Conservation (phyloP, 768 basidiomycete species). For the Kwoniella dendrophila region DNA sequence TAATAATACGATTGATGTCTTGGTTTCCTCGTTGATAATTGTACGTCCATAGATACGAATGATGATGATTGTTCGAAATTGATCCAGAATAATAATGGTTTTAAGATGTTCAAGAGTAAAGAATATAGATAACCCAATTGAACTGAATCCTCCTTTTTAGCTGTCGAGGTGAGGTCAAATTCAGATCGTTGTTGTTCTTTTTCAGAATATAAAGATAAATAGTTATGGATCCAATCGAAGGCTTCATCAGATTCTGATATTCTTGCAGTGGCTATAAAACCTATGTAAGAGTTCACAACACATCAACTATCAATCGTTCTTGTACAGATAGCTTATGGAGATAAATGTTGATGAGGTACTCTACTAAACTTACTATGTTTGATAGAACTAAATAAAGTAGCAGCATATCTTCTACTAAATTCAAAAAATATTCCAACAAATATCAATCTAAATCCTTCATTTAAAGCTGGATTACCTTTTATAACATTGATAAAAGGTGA, state of each 20-base stretch:
- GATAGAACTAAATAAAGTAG: neutral
- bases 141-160: neutral
- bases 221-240: conserved; percentile 19
- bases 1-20: neutral
- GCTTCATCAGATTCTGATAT: conserved; percentile 12
- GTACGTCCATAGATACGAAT: neutral
- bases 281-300: neutral
- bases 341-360: neutral
- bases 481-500: neutral
- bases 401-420: neutral
- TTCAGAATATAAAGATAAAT: conserved; percentile 4
- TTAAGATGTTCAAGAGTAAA: neutral
- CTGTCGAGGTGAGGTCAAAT: neutral
- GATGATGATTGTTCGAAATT: neutral
- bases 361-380: neutral
- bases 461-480: neutral
- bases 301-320: neutral
- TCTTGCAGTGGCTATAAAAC: conserved; percentile 5
- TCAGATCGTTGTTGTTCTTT: too few relatives aligned
- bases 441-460: conserved; percentile 8
- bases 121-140: neutral
- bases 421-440: conserved; percentile 7
- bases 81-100: neutral
- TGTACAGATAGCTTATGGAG: neutral
- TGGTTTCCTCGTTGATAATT: neutral